These are phyloP conservation scores for Medicago ruthenica DNA, from an alignment of 306 rosid species.

Conservation along the genomic window DNA sequence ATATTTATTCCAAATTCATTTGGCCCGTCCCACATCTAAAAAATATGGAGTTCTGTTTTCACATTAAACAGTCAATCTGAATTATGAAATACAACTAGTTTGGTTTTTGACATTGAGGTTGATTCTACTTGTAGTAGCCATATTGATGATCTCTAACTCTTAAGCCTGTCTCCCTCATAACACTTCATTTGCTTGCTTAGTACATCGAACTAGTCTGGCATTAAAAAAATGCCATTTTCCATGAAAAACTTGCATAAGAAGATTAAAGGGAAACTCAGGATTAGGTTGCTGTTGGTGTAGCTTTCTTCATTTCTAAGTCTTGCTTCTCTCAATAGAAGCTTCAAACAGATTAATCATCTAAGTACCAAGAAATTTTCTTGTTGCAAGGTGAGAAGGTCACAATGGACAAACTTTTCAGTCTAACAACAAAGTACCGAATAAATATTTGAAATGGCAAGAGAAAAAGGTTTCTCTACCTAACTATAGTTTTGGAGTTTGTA, in stretches of 20 bases:
- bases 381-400: not conserved
- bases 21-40: not conserved
- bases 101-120: too few relatives aligned
- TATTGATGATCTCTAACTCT: too few relatives aligned
- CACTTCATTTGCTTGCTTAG: too few relatives aligned
- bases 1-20: constrained; percentile 7
- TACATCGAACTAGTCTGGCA: too few relatives aligned
- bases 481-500: not conserved
- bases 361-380: not conserved
- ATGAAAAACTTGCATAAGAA: not conserved
- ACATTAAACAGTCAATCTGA: too few relatives aligned
- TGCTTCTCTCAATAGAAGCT: constrained; percentile 1
- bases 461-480: constrained; percentile 16
- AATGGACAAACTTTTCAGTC: not conserved
- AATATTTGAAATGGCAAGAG: constrained; percentile 3
- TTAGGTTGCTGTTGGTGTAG: constrained; percentile 1
- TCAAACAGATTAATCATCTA: constrained; percentile 3
- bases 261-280: not conserved
- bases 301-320: not conserved
- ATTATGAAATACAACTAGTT: too few relatives aligned
- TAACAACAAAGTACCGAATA: not conserved
- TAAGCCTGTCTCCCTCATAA: too few relatives aligned
- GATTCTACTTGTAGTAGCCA: too few relatives aligned
- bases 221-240: too few relatives aligned
- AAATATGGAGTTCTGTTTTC: not conserved